A percentile compares a stretch with the other conserved stretches of the same genome.
These are phyloP conservation scores for Kurtzmaniella natalensis DNA, from an alignment of 1,139 yeast species.

Conservation along the genomic window DNA sequence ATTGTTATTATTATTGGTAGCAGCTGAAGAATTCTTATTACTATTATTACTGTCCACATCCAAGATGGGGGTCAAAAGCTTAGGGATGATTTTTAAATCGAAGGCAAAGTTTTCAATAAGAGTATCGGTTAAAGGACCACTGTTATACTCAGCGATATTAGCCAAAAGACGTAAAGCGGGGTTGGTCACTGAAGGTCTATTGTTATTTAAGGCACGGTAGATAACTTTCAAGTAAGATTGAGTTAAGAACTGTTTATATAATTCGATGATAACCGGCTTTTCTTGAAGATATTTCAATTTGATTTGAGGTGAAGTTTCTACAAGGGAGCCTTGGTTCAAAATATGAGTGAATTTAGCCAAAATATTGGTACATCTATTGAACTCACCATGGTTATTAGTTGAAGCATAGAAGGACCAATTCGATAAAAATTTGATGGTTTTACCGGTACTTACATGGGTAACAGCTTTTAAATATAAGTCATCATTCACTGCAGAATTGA, in stretches of 20 bases:
- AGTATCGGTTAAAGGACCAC: conserved; percentile 50
- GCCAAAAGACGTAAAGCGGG: conserved; percentile 56
- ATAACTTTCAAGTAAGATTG: conserved; percentile 53
- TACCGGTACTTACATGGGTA: conserved; percentile 15
- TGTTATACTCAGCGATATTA: conserved; percentile 46
- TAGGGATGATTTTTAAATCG: conserved; percentile 56
- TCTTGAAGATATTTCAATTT: conserved; percentile 8
- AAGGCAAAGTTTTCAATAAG: conserved; percentile 68
- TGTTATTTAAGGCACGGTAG: conserved; percentile 62
- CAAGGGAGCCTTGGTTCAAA: not conserved
- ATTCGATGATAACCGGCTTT: conserved; percentile 22
- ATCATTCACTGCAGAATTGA: conserved; percentile 8
- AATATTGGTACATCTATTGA: conserved; percentile 37
- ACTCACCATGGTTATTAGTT: conserved; percentile 53
- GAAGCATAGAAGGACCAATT: conserved; percentile 63
- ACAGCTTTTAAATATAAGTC: conserved; percentile 7
- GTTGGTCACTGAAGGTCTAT: conserved; percentile 56
- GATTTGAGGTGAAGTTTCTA: conserved; percentile 4
- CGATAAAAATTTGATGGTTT: conserved; percentile 17
- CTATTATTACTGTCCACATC: conserved; percentile 1
- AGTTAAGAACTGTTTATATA: conserved; percentile 50
- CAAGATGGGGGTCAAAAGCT: conserved; percentile 53
- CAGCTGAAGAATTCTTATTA: too few species aligned
- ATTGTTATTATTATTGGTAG: conserved; percentile 10
- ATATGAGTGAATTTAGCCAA: conserved; percentile 23